Evolutionary conservation across 169 alveolate genomes (phyloP), one percentile per base, ranked within the genome.

Genomic region (Cryptosporidium muris): DNA sequence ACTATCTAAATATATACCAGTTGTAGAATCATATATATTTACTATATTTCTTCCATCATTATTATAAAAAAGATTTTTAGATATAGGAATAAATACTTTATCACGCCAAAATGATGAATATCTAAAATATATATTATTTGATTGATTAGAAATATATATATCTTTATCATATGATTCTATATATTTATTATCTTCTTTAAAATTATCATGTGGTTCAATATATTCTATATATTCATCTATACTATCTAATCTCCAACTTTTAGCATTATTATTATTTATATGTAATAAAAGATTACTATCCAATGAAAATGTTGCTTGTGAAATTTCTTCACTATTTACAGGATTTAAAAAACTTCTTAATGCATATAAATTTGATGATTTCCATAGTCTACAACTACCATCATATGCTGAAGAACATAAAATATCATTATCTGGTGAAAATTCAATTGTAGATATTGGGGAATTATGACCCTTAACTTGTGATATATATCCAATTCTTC

Each of bases 391-490:
- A 25, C 45, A 34, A 9, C 60, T 74, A 42, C 74, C 74, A 43
- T 74, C 85, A 60, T 58, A 74, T 2, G 85, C 54, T 58, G 85
- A 58, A 2, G 85, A 74, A 45, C 74, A 58, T 14, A 74, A 25
- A 6, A 74, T 49, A 25, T 51, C 51, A 45, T 34, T 11, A 42
- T 74, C 67, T 25, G n/a, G 45, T 12, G 56, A 37, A 25, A 54
- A 14, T 36, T 74, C 85, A 8, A 74, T 48, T 16, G 74, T 74
- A 14, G 43, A 11, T 9, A 74, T 47, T 2, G 85, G 68, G 4
- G 65, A 58, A 4, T 74, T 68, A 37, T 74, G 85, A 9, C 74
- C 63, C 14, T 58, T 37, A 16, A 74, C 85, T 11, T 74, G 74
- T 14, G 67, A 56, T 36, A 74, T 16, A 4, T 9, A 74, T 3